phyloP scores from a whole-genome alignment of 768 basidiomycete species.

The Thelephora ganbajun region DNA sequence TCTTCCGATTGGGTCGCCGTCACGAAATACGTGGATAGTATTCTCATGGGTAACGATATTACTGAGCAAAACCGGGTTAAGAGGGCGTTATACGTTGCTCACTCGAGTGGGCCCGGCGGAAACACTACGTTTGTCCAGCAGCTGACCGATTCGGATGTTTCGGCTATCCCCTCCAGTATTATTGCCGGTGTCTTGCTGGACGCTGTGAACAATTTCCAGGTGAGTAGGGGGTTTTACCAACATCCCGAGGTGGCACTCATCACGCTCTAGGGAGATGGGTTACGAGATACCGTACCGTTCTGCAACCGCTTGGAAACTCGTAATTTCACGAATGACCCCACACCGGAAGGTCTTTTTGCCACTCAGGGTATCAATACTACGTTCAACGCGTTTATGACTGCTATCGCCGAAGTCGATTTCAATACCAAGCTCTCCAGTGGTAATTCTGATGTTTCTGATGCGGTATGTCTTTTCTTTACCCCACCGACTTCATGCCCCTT shows the following conservation, averaged over 20 bases:
- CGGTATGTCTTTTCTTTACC: neutral
- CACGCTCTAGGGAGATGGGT: too few relatives aligned
- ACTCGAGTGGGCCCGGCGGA: neutral
- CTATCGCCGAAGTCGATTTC: conserved; percentile 30
- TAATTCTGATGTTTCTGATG: conserved; percentile 13
- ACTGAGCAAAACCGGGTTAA: conserved; percentile 1
- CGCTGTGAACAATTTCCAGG: conserved; percentile 34
- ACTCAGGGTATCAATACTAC: conserved; percentile 21
- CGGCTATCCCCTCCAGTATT: conserved; percentile 21
- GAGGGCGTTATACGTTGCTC: neutral
- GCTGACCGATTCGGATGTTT: conserved; percentile 3
- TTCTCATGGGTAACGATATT: conserved; percentile 1
- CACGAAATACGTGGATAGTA: conserved; percentile 18
- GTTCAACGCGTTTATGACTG: conserved; percentile 26
- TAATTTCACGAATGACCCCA: conserved; percentile 23
- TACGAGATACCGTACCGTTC: conserved; percentile 28
- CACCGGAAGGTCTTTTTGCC: conserved; percentile 25
- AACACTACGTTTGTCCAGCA: neutral
- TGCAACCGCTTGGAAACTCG: conserved; percentile 33
- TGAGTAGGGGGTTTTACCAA: conserved; percentile 7
- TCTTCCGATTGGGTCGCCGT: conserved; percentile 39
- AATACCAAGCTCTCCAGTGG: conserved; percentile 24
- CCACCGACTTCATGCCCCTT: neutral
- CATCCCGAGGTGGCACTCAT: too few relatives aligned
- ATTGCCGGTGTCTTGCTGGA: conserved; percentile 35